Base-by-base conservation (phyloP, 495 filamentous ascomycete species). In the Penicillium malachiteum region DNA sequence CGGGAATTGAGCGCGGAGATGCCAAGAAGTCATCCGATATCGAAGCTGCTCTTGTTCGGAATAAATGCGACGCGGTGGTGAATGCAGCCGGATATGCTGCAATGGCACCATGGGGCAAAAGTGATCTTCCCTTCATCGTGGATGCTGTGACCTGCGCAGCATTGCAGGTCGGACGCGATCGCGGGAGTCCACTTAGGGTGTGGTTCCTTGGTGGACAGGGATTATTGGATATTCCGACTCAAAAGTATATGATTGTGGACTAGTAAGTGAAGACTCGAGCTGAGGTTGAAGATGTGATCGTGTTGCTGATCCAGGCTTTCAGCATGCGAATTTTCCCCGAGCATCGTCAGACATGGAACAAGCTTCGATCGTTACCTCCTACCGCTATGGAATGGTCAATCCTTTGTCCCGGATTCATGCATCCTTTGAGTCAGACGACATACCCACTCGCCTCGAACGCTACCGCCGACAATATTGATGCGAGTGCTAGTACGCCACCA, bases 1-100 rank as follows among this genome's bases (percentile, higher is more conserved):
- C 13, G 44, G 64, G 40, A 44, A 55, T 78, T 30, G 65, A 76
- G 33, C 53, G 54, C 10, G 76, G 76, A 13, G 63, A 75, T 54
- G 76, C 71, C n/a, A 76, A 52, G 42, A 64, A 77, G 45, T 14
- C 63, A 7, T 41, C 44, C 46, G 53, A 60, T 26, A 67, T 79
- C 52, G 67, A 65, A 48, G 48, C 59, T 6, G 70, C 72, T 7
- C 64, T 26, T 26, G 21, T 26, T 26, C 21, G 72, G 17, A 17
- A 67, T 14, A 59, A 64, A 49, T 74, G 74, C 49, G 68, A 76
- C 52, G 75, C 65, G 6, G 63, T 79, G 35, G 57, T 77, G 46
- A 74, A 70, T 54, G 62, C 67, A 5, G 74, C 75, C 1, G 75
- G 74, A 6, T 37, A 52, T n/a, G 60, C 59, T 12, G 58, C 66